Base-by-base conservation (phyloP, 2,329 filamentous ascomycete genomes). In the Xylariaceae sp. region DNA sequence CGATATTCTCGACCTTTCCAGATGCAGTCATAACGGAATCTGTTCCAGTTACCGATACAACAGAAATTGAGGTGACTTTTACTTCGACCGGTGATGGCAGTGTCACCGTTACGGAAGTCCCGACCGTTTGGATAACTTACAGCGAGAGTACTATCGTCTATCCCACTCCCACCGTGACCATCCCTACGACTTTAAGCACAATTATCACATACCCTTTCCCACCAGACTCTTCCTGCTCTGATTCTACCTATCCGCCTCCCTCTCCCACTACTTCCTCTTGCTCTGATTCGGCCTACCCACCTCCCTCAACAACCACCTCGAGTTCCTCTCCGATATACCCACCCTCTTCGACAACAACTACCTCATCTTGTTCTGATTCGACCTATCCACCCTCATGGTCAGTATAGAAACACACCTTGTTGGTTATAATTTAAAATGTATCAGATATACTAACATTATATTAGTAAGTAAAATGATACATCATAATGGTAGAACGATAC, bases 41-140 rank as follows among this genome's bases (percentile, higher is more conserved):
- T 4, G 54, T 73, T 22, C 69, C 71, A 1, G 62, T 69, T 20
- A 75, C 70, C 16, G 42, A 60, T 46, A 71, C 67, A 20, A 57
- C 57, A 43, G 56, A 68, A 42, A 57, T 70, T 25, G 64, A 67
- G 10, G 64, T 65, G 6, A 75, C 72, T 11, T 51, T 71, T 35
- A 65, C 64, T n/a, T 62, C 69, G n/a, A 62, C 67, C 22, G 60
- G 61, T 4, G 60, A 55, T 7, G 53, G 36, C 5, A 60, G 55
- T 40, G 47, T 61, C 36, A 68, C 66, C 11, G 58, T 68, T 21
- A 70, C 67, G 8, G 44, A 59, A 22, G 59, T 64, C 50, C 58
- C 62, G 11, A 64, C 59, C 6, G 50, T 63, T 40, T 64, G 62
- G 29, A 50, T 63, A 29, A 62, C 62, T 20, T 54, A 60, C 43